Percentiles rank a stretch among this genome's conserved stretches.
Conservation (phyloP, 371 early-diverging fungal species). For the Smittium culicis region DNA sequence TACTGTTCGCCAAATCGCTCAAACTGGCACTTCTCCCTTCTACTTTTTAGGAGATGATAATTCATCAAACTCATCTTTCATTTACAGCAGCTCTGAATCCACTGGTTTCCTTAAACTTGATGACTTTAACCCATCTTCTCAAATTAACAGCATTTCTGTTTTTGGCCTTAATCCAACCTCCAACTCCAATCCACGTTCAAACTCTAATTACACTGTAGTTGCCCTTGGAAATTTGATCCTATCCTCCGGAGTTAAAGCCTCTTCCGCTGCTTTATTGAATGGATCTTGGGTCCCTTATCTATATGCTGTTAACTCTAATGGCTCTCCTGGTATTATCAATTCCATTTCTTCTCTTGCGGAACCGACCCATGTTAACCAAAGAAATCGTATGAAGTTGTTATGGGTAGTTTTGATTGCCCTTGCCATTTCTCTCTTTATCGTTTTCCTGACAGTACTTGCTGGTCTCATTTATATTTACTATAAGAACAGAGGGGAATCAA, state of each 20-base stretch:
- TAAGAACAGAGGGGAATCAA: conserved; percentile 29
- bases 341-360: conserved; percentile 36
- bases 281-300: conserved; percentile 48
- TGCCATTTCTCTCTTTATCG: conserved; percentile 49
- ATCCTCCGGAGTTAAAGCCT: conserved; percentile 29
- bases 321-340: conserved; percentile 29
- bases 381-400: conserved; percentile 32
- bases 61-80: not conserved
- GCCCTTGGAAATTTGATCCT: conserved; percentile 39
- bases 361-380: conserved; percentile 21
- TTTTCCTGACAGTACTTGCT: conserved; percentile 46
- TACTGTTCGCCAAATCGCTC: conserved; percentile 18
- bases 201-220: conserved; percentile 25
- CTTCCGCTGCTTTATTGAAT: conserved; percentile 46
- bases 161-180: not conserved
- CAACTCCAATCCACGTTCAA: not conserved
- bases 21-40: conserved; percentile 8
- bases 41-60: conserved; percentile 2
- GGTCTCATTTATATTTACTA: conserved; percentile 39
- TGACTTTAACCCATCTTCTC: not conserved
- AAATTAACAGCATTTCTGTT: not conserved
- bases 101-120: conserved; percentile 1
- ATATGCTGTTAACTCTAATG: conserved; percentile 35
- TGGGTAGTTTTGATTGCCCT: conserved; percentile 52
- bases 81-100: not conserved